Evolutionary conservation across 2,329 filamentous ascomycete species (phyloP), one percentile per base, ranked within the genome.

Genomic region (Diaporthe capsici): DNA sequence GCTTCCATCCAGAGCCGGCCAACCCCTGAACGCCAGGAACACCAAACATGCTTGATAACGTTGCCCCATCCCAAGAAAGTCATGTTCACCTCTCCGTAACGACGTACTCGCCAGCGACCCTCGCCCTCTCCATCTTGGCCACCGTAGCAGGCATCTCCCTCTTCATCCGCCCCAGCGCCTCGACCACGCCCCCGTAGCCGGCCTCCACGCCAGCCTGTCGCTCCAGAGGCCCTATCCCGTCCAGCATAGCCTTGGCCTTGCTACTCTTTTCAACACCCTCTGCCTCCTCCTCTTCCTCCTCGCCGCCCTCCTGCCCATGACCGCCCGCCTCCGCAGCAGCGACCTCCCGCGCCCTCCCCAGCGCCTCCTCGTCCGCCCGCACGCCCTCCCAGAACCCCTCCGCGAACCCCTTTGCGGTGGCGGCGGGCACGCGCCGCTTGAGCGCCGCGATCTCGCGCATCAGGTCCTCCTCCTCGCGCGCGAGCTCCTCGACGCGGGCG

Each of bases 51-150:
- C 71, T 28, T 31, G 42, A 44, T 39, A 47, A 42, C 12, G 25
- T 37, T 15, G 7, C 25, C 13, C 17, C 31, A 20, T 71, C 51
- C 37, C 17, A 1, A 31, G 15, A 42, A 51, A 53, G 31, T 42
- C 22, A 28, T 15, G 65, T 57, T 82, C 80, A 85, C 78, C 82
- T 80, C 79, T 85, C 84, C n/a, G 85, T 85, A 67, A 89, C 84
- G 10, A 90, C 89, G 81, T 92, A 92, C 78, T 90, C 87, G 22
- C 88, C 90, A 31, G 90, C 91, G 22, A 89, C 87, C 77, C 89
- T 85, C 75, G 92, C 91, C 82, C 91, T 87, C 85, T 93, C 91
- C 89, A 92, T 92, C 82, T 87, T 90, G 72, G 91, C 92, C 80
- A 92, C 90, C 4, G 89, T 88, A 28, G 89, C 87, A 22, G 91